phyloP scores from a whole-genome alignment of 2,329 filamentous ascomycete species.

The Aureobasidium sp. region DNA sequence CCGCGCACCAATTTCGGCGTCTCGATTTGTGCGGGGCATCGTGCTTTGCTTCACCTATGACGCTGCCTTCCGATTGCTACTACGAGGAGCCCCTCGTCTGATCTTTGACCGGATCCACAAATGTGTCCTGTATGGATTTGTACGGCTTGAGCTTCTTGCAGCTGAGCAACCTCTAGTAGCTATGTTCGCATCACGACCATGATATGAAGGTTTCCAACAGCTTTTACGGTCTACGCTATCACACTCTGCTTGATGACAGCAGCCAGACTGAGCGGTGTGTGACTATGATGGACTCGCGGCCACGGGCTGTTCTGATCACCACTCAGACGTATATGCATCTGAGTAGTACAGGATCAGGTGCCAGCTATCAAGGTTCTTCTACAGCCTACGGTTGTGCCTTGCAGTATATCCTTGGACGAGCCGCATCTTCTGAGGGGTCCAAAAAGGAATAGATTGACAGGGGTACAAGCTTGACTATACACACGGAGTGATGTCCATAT shows the following conservation, averaged over 20 bases:
- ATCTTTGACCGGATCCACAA: not conserved
- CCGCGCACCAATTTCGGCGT: conserved; percentile 12
- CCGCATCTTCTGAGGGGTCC: not conserved
- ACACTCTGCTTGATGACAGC: no score
- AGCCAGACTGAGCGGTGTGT: no score
- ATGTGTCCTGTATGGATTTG: no score
- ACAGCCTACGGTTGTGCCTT: not conserved
- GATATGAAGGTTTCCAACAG: no score
- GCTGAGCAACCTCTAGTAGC: no score
- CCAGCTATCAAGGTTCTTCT: not conserved
- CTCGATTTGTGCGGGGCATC: conserved; percentile 14
- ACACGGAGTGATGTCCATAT: not conserved
- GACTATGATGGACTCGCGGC: not conserved
- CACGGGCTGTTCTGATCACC: not conserved
- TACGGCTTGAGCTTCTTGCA: no score
- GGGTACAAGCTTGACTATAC: not conserved
- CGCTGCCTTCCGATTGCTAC: not conserved
- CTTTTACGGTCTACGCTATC: no score
- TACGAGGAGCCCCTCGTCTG: not conserved
- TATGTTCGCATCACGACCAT: no score
- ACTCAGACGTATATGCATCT: not conserved
- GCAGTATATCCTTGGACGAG: not conserved
- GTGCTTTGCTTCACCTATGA: conserved; percentile 1
- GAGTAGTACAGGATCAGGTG: not conserved
- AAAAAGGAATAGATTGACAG: conserved; percentile 12